Conservation (phyloP, 2,329 filamentous ascomycete genomes). For the Parafenestella ontariensis region DNA sequence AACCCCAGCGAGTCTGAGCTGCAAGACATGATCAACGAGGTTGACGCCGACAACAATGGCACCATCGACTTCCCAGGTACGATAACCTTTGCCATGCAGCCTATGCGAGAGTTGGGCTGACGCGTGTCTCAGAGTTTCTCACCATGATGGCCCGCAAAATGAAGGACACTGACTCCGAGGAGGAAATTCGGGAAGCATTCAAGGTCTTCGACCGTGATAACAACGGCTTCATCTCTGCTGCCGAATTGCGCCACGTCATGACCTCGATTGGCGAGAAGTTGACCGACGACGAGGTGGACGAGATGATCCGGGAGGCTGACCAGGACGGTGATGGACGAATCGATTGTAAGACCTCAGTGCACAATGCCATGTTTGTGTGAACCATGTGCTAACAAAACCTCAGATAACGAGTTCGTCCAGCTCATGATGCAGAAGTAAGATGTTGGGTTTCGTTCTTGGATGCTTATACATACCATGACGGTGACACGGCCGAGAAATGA, state of each 20-base stretch:
- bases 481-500: slow-evolving; percentile 35
- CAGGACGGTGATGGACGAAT: slow-evolving; percentile 70
- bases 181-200: slow-evolving; percentile 71
- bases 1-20: slow-evolving; percentile 69
- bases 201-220: slow-evolving; percentile 71
- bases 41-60: slow-evolving; percentile 69
- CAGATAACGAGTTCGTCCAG: slow-evolving; percentile 64
- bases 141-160: slow-evolving; percentile 71
- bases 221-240: slow-evolving; percentile 69
- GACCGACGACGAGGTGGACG: slow-evolving; percentile 67
- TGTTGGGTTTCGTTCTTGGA: slow-evolving; percentile 29
- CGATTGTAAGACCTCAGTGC: slow-evolving; percentile 59
- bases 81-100: neutral
- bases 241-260: slow-evolving; percentile 69
- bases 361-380: neutral
- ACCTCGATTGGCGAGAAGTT: slow-evolving; percentile 70
- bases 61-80: slow-evolving; percentile 70
- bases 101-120: neutral
- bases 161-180: slow-evolving; percentile 67
- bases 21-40: slow-evolving; percentile 72
- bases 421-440: slow-evolving; percentile 64
- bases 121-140: slow-evolving; percentile 61
- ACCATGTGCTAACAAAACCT: slow-evolving; percentile 13
- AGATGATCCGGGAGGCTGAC: slow-evolving; percentile 71
- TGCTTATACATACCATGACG: slow-evolving; percentile 40